A percentile compares a stretch with the other conserved stretches of the same genome.
Conservation (phyloP, 768 basidiomycete genomes). For the Tricholoma furcatifolium region DNA sequence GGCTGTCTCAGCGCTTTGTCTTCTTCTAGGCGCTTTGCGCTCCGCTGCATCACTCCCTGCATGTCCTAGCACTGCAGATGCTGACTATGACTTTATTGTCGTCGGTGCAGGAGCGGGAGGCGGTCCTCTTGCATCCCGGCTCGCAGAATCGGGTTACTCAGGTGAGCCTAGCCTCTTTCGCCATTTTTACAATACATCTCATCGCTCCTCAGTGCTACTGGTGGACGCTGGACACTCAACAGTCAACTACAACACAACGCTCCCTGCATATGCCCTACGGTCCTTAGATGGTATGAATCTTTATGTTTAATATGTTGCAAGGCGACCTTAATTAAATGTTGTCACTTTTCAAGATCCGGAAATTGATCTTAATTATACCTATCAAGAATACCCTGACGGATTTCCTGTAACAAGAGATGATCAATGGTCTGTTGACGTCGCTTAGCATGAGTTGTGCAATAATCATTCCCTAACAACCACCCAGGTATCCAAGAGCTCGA, state of each 20-base stretch:
- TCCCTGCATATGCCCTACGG: slow-evolving; percentile 24
- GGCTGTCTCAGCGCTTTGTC: background rate
- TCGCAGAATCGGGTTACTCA: slow-evolving; percentile 24
- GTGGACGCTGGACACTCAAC: slow-evolving; percentile 29
- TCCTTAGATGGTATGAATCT: slow-evolving; percentile 21
- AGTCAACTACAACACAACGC: slow-evolving; percentile 26
- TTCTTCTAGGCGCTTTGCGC: background rate
- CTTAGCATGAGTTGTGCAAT: background rate
- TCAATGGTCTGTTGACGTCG: slow-evolving; percentile 17
- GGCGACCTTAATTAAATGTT: background rate
- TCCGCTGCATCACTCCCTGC: slow-evolving; percentile 3
- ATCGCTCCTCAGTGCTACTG: slow-evolving; percentile 20
- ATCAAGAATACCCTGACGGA: slow-evolving; percentile 25
- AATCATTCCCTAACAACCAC: background rate
- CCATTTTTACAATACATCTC: background rate
- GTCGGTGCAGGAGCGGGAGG: slow-evolving; percentile 27
- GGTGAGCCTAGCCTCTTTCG: slow-evolving; percentile 7
- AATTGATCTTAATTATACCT: slow-evolving; percentile 27
- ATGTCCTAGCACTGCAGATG: slow-evolving; percentile 8
- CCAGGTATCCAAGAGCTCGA: slow-evolving; percentile 31
- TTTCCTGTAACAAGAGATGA: slow-evolving; percentile 22
- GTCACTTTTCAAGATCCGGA: slow-evolving; percentile 19
- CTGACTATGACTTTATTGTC: slow-evolving; percentile 25
- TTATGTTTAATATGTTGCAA: background rate
- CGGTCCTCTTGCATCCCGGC: slow-evolving; percentile 24